phyloP scores from a whole-genome alignment of 805 yeast species.

The Candida xiaguanensis region DNA sequence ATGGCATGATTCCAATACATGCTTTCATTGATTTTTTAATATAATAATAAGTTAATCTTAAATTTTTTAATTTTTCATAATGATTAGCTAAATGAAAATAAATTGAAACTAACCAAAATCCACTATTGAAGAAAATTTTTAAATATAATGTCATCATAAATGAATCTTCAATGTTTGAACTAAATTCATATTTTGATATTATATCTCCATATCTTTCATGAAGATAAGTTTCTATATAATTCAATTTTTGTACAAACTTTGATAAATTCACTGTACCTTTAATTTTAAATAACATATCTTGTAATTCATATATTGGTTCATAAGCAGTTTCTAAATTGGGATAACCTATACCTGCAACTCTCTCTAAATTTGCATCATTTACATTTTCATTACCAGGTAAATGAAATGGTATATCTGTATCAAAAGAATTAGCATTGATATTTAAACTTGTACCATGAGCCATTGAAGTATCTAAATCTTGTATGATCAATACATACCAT shows the following conservation, averaged over 20 bases:
- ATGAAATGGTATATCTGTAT: conserved; percentile 26
- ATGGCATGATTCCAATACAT: conserved; percentile 27
- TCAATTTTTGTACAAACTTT: conserved; percentile 20
- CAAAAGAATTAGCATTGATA: conserved; percentile 26
- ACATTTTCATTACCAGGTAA: conserved; percentile 35
- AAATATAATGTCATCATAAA: conserved; percentile 8
- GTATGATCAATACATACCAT: conserved; percentile 43
- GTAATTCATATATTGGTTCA: conserved; percentile 22
- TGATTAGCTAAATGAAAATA: conserved; percentile 34
- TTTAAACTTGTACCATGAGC: conserved; percentile 29
- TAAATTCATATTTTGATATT: conserved; percentile 15
- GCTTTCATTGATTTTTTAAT: conserved; percentile 25
- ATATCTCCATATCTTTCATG: conserved; percentile 28
- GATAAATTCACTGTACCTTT: conserved; percentile 16
- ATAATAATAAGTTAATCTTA: conserved; percentile 29
- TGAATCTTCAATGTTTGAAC: conserved; percentile 7
- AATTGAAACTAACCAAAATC: conserved; percentile 25
- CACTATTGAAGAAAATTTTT: conserved; percentile 24
- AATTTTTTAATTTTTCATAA: conserved; percentile 30
- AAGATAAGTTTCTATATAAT: conserved; percentile 34
- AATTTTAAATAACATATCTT: conserved; percentile 19
- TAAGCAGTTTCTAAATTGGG: conserved; percentile 25
- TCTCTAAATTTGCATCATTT: conserved; percentile 33
- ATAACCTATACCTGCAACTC: conserved; percentile 25
- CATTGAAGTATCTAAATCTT: conserved; percentile 32